Evolutionary conservation across 202 grass and related monocot genomes (phyloP).

Genomic region (Elaeis oleifera): DNA sequence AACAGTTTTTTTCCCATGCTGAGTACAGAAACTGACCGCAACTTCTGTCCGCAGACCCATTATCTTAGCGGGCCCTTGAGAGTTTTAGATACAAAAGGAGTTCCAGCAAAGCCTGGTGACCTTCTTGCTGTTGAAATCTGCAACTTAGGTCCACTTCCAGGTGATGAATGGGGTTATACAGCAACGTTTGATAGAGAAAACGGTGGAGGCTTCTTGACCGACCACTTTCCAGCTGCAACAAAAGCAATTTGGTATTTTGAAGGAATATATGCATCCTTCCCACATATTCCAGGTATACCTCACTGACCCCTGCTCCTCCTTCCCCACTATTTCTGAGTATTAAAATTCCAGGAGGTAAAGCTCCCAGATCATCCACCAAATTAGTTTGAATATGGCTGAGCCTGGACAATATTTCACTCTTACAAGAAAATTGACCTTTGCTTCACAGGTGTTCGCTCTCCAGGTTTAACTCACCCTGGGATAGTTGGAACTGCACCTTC

Average conservation of each 20-base stretch:
- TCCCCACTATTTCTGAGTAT: too few relatives aligned
- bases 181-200: constrained; percentile 83
- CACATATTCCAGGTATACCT: constrained; percentile 56
- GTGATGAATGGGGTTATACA: constrained; percentile 85
- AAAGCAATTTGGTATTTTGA: constrained; percentile 96
- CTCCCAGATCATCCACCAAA: too few relatives aligned
- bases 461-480: constrained; percentile 79
- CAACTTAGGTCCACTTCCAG: constrained; percentile 74
- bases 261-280: constrained; percentile 95
- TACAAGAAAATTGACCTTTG: not conserved
- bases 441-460: constrained; percentile 67
- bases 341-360: too few relatives aligned
- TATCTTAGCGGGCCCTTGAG: constrained; percentile 80
- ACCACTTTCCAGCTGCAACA: constrained; percentile 6
- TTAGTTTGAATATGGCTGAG: too few relatives aligned
- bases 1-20: not conserved
- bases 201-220: too few relatives aligned
- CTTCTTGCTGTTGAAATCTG: constrained; percentile 86
- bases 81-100: constrained; percentile 62
- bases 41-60: constrained; percentile 42
- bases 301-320: too few relatives aligned
- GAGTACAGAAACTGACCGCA: constrained; percentile 9
- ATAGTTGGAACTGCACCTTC: constrained; percentile 86
- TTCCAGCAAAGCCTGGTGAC: constrained; percentile 73
- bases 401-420: too few relatives aligned